Percentiles rank a stretch among this genome's conserved stretches.
phyloP scores from a whole-genome alignment of 2,329 filamentous ascomycete species.

The Zopfia rhizophila region DNA sequence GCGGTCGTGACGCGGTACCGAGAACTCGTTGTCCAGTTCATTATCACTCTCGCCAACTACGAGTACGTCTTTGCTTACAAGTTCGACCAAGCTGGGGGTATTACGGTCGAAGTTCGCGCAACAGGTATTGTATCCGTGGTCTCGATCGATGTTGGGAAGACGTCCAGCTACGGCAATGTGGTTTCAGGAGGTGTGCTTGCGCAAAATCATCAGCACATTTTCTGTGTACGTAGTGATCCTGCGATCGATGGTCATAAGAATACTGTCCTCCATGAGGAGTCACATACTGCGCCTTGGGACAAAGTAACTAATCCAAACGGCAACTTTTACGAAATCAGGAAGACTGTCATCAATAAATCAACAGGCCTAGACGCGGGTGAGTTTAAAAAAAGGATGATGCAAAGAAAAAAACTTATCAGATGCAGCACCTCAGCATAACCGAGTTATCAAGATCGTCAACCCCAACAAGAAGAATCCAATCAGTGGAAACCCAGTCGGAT shows the following conservation, averaged over 20 bases:
- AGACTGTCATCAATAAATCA: constrained; percentile 59
- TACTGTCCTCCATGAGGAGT: constrained; percentile 65
- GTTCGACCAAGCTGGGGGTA: constrained; percentile 71
- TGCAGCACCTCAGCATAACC: constrained; percentile 65
- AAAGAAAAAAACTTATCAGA: too few species aligned
- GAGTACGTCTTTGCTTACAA: constrained; percentile 75
- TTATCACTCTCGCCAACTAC: constrained; percentile 76
- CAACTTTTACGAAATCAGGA: constrained; percentile 68
- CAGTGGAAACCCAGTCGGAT: constrained; percentile 58
- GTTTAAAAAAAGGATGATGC: too few species aligned
- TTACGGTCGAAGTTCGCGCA: constrained; percentile 70
- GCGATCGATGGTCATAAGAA: constrained; percentile 68
- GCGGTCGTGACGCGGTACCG: constrained; percentile 70
- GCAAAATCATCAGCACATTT: constrained; percentile 77
- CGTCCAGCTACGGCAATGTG: constrained; percentile 67
- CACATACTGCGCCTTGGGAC: constrained; percentile 60
- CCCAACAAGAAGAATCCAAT: constrained; percentile 57
- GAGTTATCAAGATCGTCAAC: constrained; percentile 66
- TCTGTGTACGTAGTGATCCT: constrained; percentile 72
- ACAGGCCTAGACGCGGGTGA: constrained; percentile 62
- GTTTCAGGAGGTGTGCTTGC: constrained; percentile 73
- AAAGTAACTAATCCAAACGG: constrained; percentile 68
- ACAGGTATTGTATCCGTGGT: constrained; percentile 74
- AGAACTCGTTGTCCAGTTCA: constrained; percentile 73
- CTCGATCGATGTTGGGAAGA: constrained; percentile 68